Percentiles rank a stretch among this genome's conserved stretches.
Evolutionary conservation across 352 stramenopile species (phyloP).

Genomic region (Phytophthora sojae): DNA sequence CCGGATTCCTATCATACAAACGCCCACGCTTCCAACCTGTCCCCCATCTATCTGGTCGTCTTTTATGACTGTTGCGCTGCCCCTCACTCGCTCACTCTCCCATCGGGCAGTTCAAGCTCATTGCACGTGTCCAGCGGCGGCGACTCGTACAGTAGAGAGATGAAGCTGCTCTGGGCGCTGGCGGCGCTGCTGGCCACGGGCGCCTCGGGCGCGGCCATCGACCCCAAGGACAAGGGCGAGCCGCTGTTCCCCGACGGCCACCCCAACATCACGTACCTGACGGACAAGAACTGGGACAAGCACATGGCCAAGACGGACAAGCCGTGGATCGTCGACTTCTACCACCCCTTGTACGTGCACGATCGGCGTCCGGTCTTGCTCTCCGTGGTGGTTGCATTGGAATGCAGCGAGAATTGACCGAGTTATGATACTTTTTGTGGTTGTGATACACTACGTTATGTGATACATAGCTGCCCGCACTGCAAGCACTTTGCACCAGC

Average conservation of each 20-base stretch:
- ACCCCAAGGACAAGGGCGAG: slow-evolving; percentile 79
- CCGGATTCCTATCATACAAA: background rate
- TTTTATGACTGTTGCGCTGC: background rate
- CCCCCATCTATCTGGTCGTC: slow-evolving; percentile 22
- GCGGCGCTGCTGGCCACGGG: slow-evolving; percentile 23
- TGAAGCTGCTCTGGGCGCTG: slow-evolving; percentile 31
- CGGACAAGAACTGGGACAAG: slow-evolving; percentile 83
- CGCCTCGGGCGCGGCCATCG: slow-evolving; percentile 44
- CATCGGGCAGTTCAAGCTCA: slow-evolving; percentile 22
- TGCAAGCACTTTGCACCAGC: slow-evolving; percentile 82
- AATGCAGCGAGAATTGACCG: slow-evolving; percentile 21
- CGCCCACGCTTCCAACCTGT: background rate
- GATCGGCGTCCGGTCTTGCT: background rate
- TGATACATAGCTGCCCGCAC: slow-evolving; percentile 68
- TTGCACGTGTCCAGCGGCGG: background rate
- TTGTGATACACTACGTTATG: background rate
- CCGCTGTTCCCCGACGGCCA: slow-evolving; percentile 83
- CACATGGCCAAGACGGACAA: slow-evolving; percentile 79
- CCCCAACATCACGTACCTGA: slow-evolving; percentile 89
- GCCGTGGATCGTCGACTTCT: slow-evolving; percentile 88
- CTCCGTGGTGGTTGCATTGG: background rate
- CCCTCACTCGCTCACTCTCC: slow-evolving; percentile 34
- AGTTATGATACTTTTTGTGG: slow-evolving; percentile 23
- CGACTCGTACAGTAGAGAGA: background rate
- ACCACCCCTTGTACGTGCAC: slow-evolving; percentile 81